Evolutionary conservation across 495 filamentous ascomycete genomes (phyloP).

Genomic region (Podospora sp.): DNA sequence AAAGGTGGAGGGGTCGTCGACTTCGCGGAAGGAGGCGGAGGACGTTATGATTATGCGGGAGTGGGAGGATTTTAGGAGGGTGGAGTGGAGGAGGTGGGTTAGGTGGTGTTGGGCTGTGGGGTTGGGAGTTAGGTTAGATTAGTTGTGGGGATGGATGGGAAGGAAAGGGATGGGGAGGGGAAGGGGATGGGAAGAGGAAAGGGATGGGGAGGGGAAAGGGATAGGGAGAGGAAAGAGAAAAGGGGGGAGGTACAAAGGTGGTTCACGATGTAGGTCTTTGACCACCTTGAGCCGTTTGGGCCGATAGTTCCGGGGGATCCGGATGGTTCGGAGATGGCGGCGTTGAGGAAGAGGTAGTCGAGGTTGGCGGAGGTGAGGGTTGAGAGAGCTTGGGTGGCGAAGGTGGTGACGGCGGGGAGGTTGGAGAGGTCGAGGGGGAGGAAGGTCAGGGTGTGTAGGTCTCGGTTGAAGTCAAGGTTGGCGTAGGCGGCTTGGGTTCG

Average conservation of each 20-base stretch:
- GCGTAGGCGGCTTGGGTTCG: conserved; percentile 41
- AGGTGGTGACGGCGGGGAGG: conserved; percentile 39
- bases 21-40: conserved; percentile 37
- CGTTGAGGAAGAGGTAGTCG: conserved; percentile 49
- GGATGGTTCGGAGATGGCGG: conserved; percentile 32
- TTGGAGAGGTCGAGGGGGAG: conserved; percentile 47
- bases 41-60: conserved; percentile 46
- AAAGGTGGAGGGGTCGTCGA: conserved; percentile 35
- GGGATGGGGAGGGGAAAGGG: no score
- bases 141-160: no score
- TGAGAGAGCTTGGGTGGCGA: conserved; percentile 39
- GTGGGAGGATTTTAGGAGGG: conserved; percentile 41
- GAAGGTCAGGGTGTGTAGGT: conserved; percentile 42
- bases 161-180: no score
- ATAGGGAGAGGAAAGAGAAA: no score
- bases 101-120: no score
- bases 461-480: conserved; percentile 36
- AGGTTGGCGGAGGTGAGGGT: conserved; percentile 40
- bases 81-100: no score
- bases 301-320: conserved; percentile 16
- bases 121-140: no score
- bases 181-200: no score
- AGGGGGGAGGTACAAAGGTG: no score
- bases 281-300: conserved; percentile 42
- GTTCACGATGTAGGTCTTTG: conserved; percentile 40